Conservation (phyloP, 345 rosid species). For the Lepidium africanum region DNA sequence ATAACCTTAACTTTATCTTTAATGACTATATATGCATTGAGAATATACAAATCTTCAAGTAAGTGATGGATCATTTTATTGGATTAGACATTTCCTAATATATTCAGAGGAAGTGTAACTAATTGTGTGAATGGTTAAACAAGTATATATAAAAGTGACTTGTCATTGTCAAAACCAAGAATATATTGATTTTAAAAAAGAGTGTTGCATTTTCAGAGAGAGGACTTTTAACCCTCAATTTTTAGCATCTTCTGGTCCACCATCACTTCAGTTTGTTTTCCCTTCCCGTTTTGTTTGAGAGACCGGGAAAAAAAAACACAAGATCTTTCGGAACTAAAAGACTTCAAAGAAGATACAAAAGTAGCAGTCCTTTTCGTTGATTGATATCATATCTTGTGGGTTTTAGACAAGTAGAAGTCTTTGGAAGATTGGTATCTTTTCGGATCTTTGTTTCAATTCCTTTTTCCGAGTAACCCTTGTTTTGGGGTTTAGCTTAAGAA, state of each 20-base stretch:
- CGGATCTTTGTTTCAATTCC: slow-evolving; percentile 2
- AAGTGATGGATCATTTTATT: background rate
- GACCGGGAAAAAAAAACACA: background rate
- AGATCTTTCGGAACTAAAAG: slow-evolving; percentile 4
- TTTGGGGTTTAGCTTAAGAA: background rate
- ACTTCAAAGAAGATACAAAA: background rate
- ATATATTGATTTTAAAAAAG: background rate
- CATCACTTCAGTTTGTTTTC: slow-evolving; percentile 20
- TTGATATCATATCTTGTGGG: background rate
- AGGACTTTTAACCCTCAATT: background rate
- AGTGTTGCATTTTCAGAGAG: background rate
- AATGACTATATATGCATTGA: background rate
- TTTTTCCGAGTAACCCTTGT: background rate
- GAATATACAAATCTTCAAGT: background rate
- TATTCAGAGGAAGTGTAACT: background rate
- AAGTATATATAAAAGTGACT: background rate
- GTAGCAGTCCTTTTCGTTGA: background rate
- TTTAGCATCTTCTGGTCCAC: slow-evolving; percentile 13
- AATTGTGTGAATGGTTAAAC: background rate
- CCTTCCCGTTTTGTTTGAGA: background rate
- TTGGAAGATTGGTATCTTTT: background rate
- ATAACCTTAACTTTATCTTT: no score
- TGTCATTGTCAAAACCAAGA: slow-evolving; percentile 21
- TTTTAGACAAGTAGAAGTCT: slow-evolving; percentile 7
- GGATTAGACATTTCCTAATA: background rate